These are phyloP conservation scores for Aspergillus tubingensis DNA, from an alignment of 2,329 filamentous ascomycete genomes.

Conservation along the genomic window DNA sequence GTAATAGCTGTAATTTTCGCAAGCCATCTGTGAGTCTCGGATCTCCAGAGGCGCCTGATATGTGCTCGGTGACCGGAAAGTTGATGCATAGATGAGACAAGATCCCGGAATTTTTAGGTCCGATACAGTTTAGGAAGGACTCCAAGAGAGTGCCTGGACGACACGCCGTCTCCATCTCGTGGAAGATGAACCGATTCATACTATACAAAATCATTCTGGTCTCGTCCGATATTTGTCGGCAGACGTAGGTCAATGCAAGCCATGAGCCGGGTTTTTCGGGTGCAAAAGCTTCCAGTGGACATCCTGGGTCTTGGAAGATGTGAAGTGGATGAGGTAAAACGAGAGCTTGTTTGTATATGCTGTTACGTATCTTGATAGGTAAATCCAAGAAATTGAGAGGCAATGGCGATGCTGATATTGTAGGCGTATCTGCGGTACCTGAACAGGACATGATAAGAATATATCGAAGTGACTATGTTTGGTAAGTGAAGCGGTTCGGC, in stretches of 20 bases:
- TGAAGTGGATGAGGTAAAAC: constrained; percentile 5
- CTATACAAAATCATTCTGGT: neutral
- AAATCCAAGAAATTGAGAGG: neutral
- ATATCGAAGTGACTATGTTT: neutral
- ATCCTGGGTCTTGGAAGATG: constrained; percentile 13
- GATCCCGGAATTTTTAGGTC: neutral
- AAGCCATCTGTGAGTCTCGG: constrained; percentile 2
- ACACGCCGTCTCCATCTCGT: neutral
- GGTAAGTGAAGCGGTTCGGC: too few relatives aligned
- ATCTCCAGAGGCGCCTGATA: neutral
- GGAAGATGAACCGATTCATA: constrained; percentile 7
- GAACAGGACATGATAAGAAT: neutral
- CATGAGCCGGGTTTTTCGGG: constrained; percentile 9
- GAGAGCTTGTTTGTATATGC: constrained; percentile 7
- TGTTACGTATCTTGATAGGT: neutral
- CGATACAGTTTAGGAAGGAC: constrained; percentile 10
- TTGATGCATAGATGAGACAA: constrained; percentile 7
- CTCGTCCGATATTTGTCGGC: constrained; percentile 10
- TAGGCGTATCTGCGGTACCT: neutral
- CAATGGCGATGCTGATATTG: neutral
- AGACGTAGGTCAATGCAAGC: constrained; percentile 10
- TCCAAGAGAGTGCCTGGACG: neutral
- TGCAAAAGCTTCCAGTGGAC: constrained; percentile 1
- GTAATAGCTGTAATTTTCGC: constrained; percentile 4
- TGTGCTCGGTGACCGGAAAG: constrained; percentile 7